These are phyloP conservation scores for Hanseniaspora hatyaiensis DNA, from an alignment of 805 yeast genomes.

Conservation along the genomic window DNA sequence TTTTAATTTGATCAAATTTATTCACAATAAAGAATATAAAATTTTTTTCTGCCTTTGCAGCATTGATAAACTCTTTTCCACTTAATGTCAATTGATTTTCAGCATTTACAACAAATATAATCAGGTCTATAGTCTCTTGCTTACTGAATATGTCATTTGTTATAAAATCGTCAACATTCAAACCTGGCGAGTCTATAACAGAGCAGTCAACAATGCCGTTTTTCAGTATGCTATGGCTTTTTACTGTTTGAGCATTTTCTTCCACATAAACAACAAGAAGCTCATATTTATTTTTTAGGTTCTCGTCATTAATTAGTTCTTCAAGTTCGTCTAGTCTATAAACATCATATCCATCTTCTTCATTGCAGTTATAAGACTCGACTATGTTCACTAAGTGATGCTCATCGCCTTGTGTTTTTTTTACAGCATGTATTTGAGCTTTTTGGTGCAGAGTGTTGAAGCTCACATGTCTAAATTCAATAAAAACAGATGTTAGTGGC, in stretches of 20 bases:
- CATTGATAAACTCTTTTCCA: conserved; percentile 83
- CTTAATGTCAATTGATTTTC: conserved; percentile 91
- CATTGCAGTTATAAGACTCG: conserved; percentile 34
- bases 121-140: conserved; percentile 93
- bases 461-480: conserved; percentile 76
- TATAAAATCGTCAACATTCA: conserved; percentile 83
- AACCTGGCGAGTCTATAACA: conserved; percentile 93
- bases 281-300: conserved; percentile 57
- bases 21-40: conserved; percentile 90
- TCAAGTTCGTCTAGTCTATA: conserved; percentile 45
- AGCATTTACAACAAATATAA: conserved; percentile 90
- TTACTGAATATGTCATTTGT: conserved; percentile 91
- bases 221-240: conserved; percentile 57
- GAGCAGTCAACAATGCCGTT: conserved; percentile 90
- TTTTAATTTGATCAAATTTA: conserved; percentile 73
- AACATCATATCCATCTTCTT: conserved; percentile 42
- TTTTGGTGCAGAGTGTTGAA: conserved; percentile 49
- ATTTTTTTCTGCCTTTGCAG: conserved; percentile 84
- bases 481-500: conserved; percentile 92
- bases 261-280: conserved; percentile 70
- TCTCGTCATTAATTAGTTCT: conserved; percentile 58
- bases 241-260: conserved; percentile 36
- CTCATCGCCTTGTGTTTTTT: conserved; percentile 22
- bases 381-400: conserved; percentile 28
- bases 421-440: conserved; percentile 88